Evolutionary conservation across 73 alveolate genomes (phyloP).

Genomic region (Durusdinium trenchii): DNA sequence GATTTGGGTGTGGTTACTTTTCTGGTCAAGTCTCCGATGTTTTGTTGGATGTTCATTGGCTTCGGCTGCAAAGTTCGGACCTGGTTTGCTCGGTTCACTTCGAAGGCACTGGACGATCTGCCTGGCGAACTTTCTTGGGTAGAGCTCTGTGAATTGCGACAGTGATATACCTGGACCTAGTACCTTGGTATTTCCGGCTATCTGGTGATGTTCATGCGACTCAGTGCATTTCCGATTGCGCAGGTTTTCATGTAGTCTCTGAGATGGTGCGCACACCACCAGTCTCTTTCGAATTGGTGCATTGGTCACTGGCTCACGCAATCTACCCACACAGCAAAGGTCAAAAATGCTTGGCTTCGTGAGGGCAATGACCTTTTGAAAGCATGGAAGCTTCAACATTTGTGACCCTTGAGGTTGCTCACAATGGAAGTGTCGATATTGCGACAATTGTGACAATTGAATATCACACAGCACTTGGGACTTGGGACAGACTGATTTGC

Average conservation of each 20-base stretch:
- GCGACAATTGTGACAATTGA: background rate
- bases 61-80: background rate
- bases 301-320: background rate
- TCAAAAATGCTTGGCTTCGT: background rate
- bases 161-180: background rate
- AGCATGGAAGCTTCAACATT: background rate
- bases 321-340: background rate
- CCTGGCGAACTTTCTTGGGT: background rate
- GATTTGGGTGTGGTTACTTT: background rate
- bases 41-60: background rate
- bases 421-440: background rate
- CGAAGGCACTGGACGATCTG: background rate
- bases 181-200: background rate
- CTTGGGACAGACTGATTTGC: background rate
- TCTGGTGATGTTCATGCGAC: background rate
- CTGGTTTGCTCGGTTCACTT: background rate
- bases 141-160: background rate
- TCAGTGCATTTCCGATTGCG: background rate
- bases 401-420: conserved; percentile 3
- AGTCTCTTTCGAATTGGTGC: background rate
- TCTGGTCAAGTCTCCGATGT: background rate
- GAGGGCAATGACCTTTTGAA: background rate
- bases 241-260: background rate
- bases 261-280: background rate
- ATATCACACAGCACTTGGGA: too few relatives aligned